Evolutionary conservation across 495 filamentous ascomycete species (phyloP), one percentile per base, ranked within the genome.

Genomic region (Penicillium dipodomyicola): DNA sequence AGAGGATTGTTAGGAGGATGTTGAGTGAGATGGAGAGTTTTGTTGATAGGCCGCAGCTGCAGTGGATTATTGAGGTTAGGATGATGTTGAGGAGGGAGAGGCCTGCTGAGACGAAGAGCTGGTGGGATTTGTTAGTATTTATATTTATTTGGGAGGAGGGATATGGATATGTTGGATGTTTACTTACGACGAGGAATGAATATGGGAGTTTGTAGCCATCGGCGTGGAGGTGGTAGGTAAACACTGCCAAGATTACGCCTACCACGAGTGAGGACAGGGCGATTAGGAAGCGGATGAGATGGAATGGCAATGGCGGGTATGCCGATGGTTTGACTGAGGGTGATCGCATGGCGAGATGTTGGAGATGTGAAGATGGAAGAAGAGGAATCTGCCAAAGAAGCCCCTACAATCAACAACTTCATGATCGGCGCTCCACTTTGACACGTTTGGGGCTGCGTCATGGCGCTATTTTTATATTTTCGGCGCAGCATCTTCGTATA

Each of bases 181-280:
- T 54, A 57, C 80, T 56, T 77, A 87, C 84, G 49, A 87, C 67
- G 19, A 87, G 71, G 61, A 87, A 87, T 23, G 85, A 84, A 77
- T 82, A 87, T 12, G 85, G 86, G 5, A 85, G 69, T 49, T 73
- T 72, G 63, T 76, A 82, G 33, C 76, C 69, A 54, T 81, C 80
- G 35, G 70, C 59, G 46, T 77, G 75, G 30, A 89, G 77, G 57
- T 86, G 78, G 60, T 78, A 80, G 51, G 82, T 78, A 71, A 89
- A 89, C 59, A 82, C 82, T 45, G 70, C 72, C 62, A 88, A 80
- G 39, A 88, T 81, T 51, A 72, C 76, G 29, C 70, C 78, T 57
- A 86, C 82, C 29, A 87, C 72, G 52, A 84, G 33, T 5, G 82
- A 70, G 15, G 83, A 82, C 23, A 86, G 52, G 12, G 85, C 70